Conservation (phyloP, 2,329 filamentous ascomycete species). For the Boeremia exigua region DNA sequence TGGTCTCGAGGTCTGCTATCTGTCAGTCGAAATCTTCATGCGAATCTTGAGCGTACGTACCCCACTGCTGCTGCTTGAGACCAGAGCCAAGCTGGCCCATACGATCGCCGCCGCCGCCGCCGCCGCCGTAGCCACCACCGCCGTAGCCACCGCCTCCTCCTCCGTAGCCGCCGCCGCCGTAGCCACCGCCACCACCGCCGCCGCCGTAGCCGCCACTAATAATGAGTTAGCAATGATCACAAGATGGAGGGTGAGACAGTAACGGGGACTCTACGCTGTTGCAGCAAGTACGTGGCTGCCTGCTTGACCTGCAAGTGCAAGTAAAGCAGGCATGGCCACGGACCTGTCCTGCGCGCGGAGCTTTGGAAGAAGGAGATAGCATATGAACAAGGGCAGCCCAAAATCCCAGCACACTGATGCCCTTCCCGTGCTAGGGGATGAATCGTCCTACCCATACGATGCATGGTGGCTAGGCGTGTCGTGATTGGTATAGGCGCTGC, state of each 20-base stretch:
- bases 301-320: constrained; percentile 28
- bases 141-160: constrained; percentile 51
- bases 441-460: constrained; percentile 53
- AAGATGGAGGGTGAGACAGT: constrained; percentile 14
- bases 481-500: constrained; percentile 54
- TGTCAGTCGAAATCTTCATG: constrained; percentile 29
- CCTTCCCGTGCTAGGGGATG: constrained; percentile 46
- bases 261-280: constrained; percentile 38
- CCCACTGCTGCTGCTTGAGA: constrained; percentile 88
- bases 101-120: constrained; percentile 74
- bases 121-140: constrained; percentile 65
- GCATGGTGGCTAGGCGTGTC: constrained; percentile 52
- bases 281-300: constrained; percentile 36
- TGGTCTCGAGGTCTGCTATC: constrained; percentile 69
- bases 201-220: constrained; percentile 40
- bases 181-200: constrained; percentile 19
- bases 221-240: constrained; percentile 33
- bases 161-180: constrained; percentile 17
- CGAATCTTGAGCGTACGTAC: constrained; percentile 61
- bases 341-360: constrained; percentile 42
- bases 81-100: constrained; percentile 91
- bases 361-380: constrained; percentile 34
- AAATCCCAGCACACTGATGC: constrained; percentile 45
- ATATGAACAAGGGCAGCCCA: constrained; percentile 37
- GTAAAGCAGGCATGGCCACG: constrained; percentile 31